Base-by-base conservation (phyloP, 768 basidiomycete genomes). In the Rossbeevera mucosa region DNA sequence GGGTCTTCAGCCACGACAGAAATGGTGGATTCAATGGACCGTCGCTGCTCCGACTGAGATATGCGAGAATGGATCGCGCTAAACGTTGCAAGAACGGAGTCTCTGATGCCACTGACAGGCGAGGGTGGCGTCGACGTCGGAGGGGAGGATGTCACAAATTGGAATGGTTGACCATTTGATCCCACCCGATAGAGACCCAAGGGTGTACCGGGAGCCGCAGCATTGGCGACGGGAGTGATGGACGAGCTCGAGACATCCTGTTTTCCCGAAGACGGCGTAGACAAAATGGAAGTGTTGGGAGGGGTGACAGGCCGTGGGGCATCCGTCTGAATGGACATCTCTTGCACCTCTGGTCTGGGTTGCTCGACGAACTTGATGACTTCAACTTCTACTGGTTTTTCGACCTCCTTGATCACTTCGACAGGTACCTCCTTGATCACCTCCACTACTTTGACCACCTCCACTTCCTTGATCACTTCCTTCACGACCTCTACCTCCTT, bases 311-410 rank as follows among this genome's bases (percentile, higher is more conserved):
- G 69, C 33, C 61, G 52, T 21, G 70, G 64, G 46, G 78, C 77
- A 55, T 93, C 91, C 1, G 90, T 92, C 71, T 93, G 90, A 29
- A 85, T 82, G 3, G 83, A 86, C 54, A 82, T 87, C 59, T 93
- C 90, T 63, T 75, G 83, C 28, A 80, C 70, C 59, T 88, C 83
- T 0, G 82, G 80, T 64, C 82, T 87, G 11, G 80, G 81, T 18
- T 68, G 68, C 7, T 68, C 67, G 11, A 59, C 25, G 20, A 59
- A 60, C 40, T 60, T 60, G 51, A 29, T 58, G 53, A 62, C 62
- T 31, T 60, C 56, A 7, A 57, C 41, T 50, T 53, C 65, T 12
- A 64, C 7, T 6, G 43, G 57, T 14, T 52, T 64, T 18, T 65
- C 63, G 3, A 64, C 4, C 44, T 65, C 60, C 45, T 22, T 64